Evolutionary conservation across 2,329 filamentous ascomycete genomes (phyloP).

Genomic region (Fusarium sp.): DNA sequence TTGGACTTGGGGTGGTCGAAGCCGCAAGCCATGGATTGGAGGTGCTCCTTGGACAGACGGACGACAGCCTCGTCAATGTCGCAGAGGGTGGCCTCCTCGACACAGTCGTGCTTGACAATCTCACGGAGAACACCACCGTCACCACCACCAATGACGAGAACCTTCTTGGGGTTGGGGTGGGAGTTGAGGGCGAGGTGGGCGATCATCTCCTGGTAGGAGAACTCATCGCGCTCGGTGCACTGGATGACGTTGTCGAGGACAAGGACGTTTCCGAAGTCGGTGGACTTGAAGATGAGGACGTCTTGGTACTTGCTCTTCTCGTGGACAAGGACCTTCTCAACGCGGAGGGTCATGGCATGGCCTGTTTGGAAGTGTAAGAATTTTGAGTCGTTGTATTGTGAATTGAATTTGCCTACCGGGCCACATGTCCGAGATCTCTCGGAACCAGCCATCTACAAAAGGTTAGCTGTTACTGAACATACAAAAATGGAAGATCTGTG

Average conservation of each 20-base stretch:
- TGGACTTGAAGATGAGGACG: conserved; percentile 98
- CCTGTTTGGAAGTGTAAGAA: conserved; percentile 57
- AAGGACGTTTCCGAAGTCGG: conserved; percentile 93
- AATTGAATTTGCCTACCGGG: conserved; percentile 63
- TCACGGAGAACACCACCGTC: conserved; percentile 98
- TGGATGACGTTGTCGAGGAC: conserved; percentile 99
- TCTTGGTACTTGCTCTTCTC: conserved; percentile 99
- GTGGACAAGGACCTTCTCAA: conserved; percentile 98
- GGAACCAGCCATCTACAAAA: conserved; percentile 96
- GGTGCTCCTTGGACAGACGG: conserved; percentile 97
- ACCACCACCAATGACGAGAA: conserved; percentile 96
- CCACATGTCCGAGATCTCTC: conserved; percentile 99
- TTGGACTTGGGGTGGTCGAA: conserved; percentile 95
- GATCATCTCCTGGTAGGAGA: conserved; percentile 99
- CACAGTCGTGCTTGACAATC: conserved; percentile 97
- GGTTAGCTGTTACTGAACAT: conserved; percentile 15
- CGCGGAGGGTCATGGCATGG: conserved; percentile 98
- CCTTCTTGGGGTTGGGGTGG: conserved; percentile 97
- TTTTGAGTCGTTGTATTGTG: background rate
- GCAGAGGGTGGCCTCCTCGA: conserved; percentile 96
- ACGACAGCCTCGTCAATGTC: conserved; percentile 99
- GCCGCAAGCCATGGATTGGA: conserved; percentile 91
- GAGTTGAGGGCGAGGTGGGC: conserved; percentile 98
- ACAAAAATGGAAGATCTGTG: background rate
- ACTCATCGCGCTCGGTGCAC: conserved; percentile 98